Percentiles rank a stretch among this genome's conserved stretches.
Conservation (phyloP, 1,284 basidiomycete species). For the Schizophyllum amplum region DNA sequence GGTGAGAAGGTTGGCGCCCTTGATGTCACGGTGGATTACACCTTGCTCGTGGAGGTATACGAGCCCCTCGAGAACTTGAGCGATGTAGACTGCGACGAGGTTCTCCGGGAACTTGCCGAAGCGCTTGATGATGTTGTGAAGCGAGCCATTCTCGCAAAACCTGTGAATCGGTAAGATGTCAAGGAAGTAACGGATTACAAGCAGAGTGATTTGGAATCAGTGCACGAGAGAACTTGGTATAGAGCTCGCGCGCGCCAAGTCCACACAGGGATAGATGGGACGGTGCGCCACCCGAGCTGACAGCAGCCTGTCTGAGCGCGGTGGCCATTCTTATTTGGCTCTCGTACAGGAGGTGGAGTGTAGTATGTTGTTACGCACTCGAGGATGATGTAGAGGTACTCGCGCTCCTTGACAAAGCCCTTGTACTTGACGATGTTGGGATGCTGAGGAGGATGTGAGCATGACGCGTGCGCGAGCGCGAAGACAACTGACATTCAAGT, state of each 20-base stretch:
- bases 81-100: conserved; percentile 93
- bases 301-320: too few relatives aligned
- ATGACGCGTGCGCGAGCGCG: neutral
- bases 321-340: too few relatives aligned
- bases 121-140: conserved; percentile 91
- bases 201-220: too few relatives aligned
- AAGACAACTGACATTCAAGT: conserved; percentile 66
- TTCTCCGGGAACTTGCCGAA: conserved; percentile 98
- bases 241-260: too few relatives aligned
- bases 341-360: too few relatives aligned
- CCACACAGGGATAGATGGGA: too few relatives aligned
- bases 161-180: too few relatives aligned
- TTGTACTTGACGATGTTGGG: conserved; percentile 99
- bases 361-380: conserved; percentile 46
- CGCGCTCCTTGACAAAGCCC: conserved; percentile 91
- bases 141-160: conserved; percentile 96
- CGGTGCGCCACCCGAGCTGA: too few relatives aligned
- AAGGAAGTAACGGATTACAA: too few relatives aligned
- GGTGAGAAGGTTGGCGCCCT: conserved; percentile 96
- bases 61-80: conserved; percentile 87
- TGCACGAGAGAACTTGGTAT: too few relatives aligned
- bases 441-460: conserved; percentile 38
- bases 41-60: conserved; percentile 96
- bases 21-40: conserved; percentile 98
- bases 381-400: conserved; percentile 93